These are phyloP conservation scores for Candolleomyces aberdarensis DNA, from an alignment of 768 basidiomycete species.

Conservation along the genomic window DNA sequence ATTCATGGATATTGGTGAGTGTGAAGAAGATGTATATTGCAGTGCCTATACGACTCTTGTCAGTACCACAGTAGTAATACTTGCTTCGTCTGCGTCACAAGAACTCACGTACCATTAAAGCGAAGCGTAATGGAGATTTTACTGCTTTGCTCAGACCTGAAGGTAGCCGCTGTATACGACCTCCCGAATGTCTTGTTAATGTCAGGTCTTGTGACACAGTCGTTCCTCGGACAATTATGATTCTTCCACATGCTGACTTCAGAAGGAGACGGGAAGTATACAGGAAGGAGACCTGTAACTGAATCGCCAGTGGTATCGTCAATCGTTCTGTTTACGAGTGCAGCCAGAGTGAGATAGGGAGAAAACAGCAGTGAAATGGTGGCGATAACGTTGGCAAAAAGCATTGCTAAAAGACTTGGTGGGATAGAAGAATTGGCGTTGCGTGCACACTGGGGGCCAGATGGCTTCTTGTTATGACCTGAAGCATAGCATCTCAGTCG, in stretches of 20 bases:
- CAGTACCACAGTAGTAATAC: neutral
- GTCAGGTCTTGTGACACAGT: slow-evolving; percentile 22
- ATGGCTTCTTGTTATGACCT: too few species aligned
- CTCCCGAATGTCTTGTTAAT: slow-evolving; percentile 16
- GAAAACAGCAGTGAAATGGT: too few species aligned
- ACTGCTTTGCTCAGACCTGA: slow-evolving; percentile 16
- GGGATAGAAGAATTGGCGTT: too few species aligned
- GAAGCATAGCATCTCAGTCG: too few species aligned
- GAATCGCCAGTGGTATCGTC: slow-evolving; percentile 32
- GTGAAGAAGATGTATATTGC: slow-evolving; percentile 38
- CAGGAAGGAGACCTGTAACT: slow-evolving; percentile 19
- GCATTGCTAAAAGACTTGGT: too few species aligned
- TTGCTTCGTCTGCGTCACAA: too few species aligned
- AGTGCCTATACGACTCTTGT: slow-evolving; percentile 22
- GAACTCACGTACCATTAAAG: slow-evolving; percentile 20
- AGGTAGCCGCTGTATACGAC: slow-evolving; percentile 32
- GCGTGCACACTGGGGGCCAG: too few species aligned
- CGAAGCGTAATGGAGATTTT: slow-evolving; percentile 22
- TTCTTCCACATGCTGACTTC: slow-evolving; percentile 20
- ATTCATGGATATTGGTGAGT: slow-evolving; percentile 33
- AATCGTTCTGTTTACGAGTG: slow-evolving; percentile 28
- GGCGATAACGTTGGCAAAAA: too few species aligned
- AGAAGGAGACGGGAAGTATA: slow-evolving; percentile 18
- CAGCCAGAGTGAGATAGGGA: slow-evolving; percentile 1
- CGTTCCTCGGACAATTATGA: slow-evolving; percentile 10